Conservation (phyloP, 805 yeast species). For the Tanozyma kutaoensis region DNA sequence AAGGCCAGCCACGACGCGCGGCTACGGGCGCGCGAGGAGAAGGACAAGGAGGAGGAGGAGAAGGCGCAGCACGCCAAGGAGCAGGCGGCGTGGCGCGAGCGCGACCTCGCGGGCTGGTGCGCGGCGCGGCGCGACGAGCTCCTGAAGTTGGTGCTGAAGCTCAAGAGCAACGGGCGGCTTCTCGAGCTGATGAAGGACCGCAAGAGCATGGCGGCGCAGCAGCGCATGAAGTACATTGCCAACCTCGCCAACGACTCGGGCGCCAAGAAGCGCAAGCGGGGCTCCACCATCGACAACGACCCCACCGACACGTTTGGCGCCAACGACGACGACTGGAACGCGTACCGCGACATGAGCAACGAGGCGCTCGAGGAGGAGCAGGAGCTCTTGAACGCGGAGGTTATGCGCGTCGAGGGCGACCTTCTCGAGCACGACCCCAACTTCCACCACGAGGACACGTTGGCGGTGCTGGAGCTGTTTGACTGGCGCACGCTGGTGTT, state of each 20-base stretch:
- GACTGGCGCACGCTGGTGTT: slow-evolving; percentile 76
- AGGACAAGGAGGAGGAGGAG: slow-evolving; percentile 48
- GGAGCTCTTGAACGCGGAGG: slow-evolving; percentile 54
- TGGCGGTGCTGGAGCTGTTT: slow-evolving; percentile 51
- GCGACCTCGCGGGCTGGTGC: slow-evolving; percentile 73
- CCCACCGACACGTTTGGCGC: slow-evolving; percentile 93
- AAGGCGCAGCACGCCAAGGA: slow-evolving; percentile 45
- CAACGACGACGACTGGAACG: slow-evolving; percentile 90
- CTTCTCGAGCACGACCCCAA: slow-evolving; percentile 73
- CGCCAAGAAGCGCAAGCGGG: slow-evolving; percentile 29
- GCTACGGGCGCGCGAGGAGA: slow-evolving; percentile 67
- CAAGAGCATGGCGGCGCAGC: slow-evolving; percentile 83
- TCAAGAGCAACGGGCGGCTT: slow-evolving; percentile 57
- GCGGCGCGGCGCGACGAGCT: slow-evolving; percentile 51
- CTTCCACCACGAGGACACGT: slow-evolving; percentile 75
- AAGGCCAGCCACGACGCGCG: slow-evolving; percentile 88
- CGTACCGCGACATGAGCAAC: slow-evolving; percentile 71
- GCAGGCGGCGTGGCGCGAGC: slow-evolving; percentile 67
- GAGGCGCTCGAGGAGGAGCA: slow-evolving; percentile 58
- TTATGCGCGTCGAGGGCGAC: slow-evolving; percentile 56
- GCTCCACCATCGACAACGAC: slow-evolving; percentile 70
- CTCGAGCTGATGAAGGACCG: slow-evolving; percentile 74
- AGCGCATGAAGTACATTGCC: slow-evolving; percentile 84
- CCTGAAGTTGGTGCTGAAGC: slow-evolving; percentile 39
- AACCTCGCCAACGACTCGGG: slow-evolving; percentile 66